Conservation (phyloP, 1,284 basidiomycete genomes). For the Cutaneotrichosporon dermatis region DNA sequence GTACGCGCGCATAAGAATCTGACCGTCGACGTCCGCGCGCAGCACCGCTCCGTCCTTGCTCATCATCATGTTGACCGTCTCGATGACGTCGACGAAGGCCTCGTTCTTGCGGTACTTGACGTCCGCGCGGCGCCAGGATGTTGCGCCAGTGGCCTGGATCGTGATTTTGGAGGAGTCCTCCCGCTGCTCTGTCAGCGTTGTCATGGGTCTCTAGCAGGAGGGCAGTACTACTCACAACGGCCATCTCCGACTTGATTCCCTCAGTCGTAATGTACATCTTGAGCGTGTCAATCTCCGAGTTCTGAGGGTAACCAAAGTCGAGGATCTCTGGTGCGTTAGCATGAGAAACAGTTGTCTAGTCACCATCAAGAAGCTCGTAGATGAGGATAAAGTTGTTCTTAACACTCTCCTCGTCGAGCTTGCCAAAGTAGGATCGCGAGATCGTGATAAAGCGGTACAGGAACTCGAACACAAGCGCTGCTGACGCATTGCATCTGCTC, state of each 20-base stretch:
- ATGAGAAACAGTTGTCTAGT: constrained; percentile 22
- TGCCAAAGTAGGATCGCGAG: constrained; percentile 91
- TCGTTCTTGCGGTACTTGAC: constrained; percentile 99
- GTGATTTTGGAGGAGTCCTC: constrained; percentile 97
- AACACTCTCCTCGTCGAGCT: constrained; percentile 93
- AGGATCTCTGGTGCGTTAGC: constrained; percentile 70
- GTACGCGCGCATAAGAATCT: constrained; percentile 97
- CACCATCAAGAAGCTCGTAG: constrained; percentile 92
- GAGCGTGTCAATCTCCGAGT: constrained; percentile 93
- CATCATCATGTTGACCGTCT: constrained; percentile 94
- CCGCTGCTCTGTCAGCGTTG: constrained; percentile 51
- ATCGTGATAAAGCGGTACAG: constrained; percentile 94
- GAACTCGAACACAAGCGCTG: constrained; percentile 96
- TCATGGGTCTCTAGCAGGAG: not conserved
- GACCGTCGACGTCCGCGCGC: constrained; percentile 96
- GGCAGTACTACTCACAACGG: constrained; percentile 57
- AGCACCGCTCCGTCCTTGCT: constrained; percentile 88
- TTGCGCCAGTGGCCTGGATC: constrained; percentile 88
- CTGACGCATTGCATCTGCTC: constrained; percentile 85
- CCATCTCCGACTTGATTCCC: constrained; percentile 78
- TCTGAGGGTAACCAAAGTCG: constrained; percentile 99
- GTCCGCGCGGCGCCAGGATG: constrained; percentile 86
- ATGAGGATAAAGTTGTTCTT: constrained; percentile 99
- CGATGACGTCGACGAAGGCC: constrained; percentile 95
- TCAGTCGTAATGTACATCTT: constrained; percentile 99